Conservation (phyloP, 768 basidiomycete species). For the Trametes sanguinea region DNA sequence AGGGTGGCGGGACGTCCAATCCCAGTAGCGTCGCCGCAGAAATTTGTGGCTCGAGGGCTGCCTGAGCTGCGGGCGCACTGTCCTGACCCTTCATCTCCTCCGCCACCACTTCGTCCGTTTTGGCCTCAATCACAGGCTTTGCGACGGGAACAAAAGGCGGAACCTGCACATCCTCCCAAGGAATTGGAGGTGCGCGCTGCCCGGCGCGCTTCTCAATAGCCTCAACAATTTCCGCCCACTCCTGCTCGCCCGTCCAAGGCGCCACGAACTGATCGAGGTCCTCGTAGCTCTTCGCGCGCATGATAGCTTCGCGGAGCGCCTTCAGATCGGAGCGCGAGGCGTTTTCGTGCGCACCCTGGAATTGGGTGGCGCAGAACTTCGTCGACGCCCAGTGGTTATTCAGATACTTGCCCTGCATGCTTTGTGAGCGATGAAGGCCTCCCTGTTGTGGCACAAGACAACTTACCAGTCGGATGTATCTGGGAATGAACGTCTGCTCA, state of each 20-base stretch:
- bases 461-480: slow-evolving; percentile 73
- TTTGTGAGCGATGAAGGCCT: background rate
- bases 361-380: slow-evolving; percentile 84
- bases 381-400: slow-evolving; percentile 82
- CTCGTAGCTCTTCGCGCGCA: slow-evolving; percentile 63
- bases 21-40: background rate
- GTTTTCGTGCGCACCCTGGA: slow-evolving; percentile 64
- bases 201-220: slow-evolving; percentile 48
- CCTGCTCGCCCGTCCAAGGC: slow-evolving; percentile 60
- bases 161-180: background rate
- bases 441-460: slow-evolving; percentile 16
- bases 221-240: slow-evolving; percentile 55
- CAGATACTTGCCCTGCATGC: slow-evolving; percentile 65
- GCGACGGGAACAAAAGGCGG: background rate
- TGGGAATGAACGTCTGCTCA: slow-evolving; percentile 65
- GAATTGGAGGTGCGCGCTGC: slow-evolving; percentile 21
- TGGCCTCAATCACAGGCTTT: background rate
- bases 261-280: slow-evolving; percentile 54
- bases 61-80: background rate
- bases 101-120: background rate
- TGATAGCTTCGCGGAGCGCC: slow-evolving; percentile 51
- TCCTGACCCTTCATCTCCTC: background rate
- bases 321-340: slow-evolving; percentile 63
- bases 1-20: slow-evolving; percentile 5
- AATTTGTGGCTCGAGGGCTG: background rate